Conservation (phyloP, 805 yeast species). For the Danielia reshetovae region DNA sequence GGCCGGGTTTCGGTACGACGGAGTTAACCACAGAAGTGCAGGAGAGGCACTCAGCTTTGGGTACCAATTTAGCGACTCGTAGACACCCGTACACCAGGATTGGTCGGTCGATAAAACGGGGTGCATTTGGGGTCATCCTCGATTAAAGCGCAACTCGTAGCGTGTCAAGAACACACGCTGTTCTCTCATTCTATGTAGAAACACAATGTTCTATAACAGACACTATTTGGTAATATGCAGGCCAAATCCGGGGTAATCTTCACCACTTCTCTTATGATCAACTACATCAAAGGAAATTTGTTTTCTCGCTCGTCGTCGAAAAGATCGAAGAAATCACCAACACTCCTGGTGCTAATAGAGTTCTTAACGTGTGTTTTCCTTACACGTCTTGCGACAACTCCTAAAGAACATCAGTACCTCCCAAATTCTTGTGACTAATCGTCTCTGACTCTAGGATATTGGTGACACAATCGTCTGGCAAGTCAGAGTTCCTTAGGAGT, state of each 20-base stretch:
- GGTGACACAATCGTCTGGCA: conserved; percentile 3
- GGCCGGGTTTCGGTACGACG: conserved; percentile 10
- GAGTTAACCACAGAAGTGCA: conserved; percentile 13
- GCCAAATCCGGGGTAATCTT: no score
- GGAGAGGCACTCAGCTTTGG: conserved; percentile 14
- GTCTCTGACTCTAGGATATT: conserved; percentile 6
- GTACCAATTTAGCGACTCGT: no score
- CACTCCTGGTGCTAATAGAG: conserved; percentile 23
- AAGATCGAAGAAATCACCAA: conserved; percentile 56
- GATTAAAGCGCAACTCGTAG: no score
- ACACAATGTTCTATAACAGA: no score
- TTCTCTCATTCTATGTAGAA: no score
- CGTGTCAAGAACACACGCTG: no score
- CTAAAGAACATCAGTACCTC: no score
- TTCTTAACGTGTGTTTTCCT: conserved; percentile 87
- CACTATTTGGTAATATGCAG: no score
- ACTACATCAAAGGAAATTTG: conserved; percentile 56
- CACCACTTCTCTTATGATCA: conserved; percentile 26
- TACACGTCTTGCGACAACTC: conserved; percentile 77
- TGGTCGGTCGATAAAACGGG: no score
- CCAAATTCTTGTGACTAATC: conserved; percentile 22
- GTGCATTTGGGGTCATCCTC: no score
- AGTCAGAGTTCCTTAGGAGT: conserved; percentile 6
- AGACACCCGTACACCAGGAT: no score
- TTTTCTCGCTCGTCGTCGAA: no score